These are phyloP conservation scores for Myxozyma melibiosi DNA, from an alignment of 805 yeast genomes.

Conservation along the genomic window DNA sequence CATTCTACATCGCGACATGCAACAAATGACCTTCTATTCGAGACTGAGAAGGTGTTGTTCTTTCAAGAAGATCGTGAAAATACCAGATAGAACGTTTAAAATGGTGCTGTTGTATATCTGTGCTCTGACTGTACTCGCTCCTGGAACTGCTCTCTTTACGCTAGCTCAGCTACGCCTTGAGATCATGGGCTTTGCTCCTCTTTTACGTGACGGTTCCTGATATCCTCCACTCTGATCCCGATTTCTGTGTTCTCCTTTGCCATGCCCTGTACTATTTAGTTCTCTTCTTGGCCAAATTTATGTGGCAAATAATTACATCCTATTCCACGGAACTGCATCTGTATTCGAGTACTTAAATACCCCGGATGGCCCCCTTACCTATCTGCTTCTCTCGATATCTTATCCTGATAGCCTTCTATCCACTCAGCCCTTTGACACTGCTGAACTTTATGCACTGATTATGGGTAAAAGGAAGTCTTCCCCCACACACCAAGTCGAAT, in stretches of 20 bases:
- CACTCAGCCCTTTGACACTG: too few relatives aligned
- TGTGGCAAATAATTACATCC: too few relatives aligned
- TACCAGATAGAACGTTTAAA: not conserved
- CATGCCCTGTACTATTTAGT: too few relatives aligned
- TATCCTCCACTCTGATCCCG: not conserved
- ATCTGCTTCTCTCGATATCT: too few relatives aligned
- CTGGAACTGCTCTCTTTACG: not conserved
- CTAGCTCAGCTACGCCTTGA: not conserved
- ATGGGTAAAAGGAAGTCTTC: conserved; percentile 17
- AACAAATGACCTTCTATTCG: not conserved
- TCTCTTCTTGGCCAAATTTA: too few relatives aligned
- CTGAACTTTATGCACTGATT: not conserved
- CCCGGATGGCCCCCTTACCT: too few relatives aligned
- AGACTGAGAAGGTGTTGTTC: not conserved
- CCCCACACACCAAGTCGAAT: conserved; percentile 2
- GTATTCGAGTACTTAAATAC: too few relatives aligned
- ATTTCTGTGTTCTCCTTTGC: too few relatives aligned
- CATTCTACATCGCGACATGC: too few relatives aligned
- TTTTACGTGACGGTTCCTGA: not conserved
- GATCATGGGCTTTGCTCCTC: not conserved
- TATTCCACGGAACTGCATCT: too few relatives aligned
- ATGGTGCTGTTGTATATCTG: not conserved
- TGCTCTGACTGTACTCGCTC: not conserved
- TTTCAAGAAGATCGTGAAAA: too few relatives aligned
- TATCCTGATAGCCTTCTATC: too few relatives aligned